Percentiles rank a stretch among this genome's conserved stretches.
These are phyloP conservation scores for Dysphania ambrosioides DNA, from an alignment of 148 eudicot genomes.

Conservation along the genomic window DNA sequence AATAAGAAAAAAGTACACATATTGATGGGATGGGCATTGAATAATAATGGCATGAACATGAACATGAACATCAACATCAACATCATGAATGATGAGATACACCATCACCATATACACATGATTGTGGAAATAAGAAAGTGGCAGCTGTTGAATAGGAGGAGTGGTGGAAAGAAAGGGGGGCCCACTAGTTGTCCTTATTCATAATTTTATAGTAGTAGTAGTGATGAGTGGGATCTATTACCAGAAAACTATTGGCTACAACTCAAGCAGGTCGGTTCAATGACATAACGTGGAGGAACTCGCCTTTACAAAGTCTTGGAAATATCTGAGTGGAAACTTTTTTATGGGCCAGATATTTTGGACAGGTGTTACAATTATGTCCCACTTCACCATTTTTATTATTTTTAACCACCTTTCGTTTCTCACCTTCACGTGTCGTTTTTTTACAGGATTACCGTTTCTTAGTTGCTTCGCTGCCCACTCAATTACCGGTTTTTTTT, in stretches of 20 bases:
- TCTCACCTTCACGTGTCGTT: background rate
- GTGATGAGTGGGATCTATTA: slow-evolving; percentile 1
- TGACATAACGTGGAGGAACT: background rate
- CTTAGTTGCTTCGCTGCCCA: too few species aligned
- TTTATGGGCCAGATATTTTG: background rate
- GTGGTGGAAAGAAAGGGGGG: background rate
- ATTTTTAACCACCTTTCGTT: background rate
- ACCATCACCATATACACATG: too few species aligned
- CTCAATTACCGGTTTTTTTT: too few species aligned
- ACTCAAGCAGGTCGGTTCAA: background rate
- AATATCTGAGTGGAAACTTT: background rate
- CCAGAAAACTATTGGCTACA: background rate
- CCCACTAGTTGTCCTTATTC: too few species aligned
- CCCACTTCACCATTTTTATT: background rate
- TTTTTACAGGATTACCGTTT: background rate
- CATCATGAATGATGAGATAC: too few species aligned
- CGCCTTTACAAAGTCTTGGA: too few species aligned
- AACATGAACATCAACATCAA: too few species aligned
- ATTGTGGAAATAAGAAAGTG: too few species aligned
- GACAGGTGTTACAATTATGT: background rate
- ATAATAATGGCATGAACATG: too few species aligned
- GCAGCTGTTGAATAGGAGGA: background rate
- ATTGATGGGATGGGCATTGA: too few species aligned
- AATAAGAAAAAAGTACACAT: too few species aligned
- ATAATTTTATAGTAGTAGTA: too few species aligned